phyloP scores from a whole-genome alignment of 129 eudicot species.

The Lactuca sativa region DNA sequence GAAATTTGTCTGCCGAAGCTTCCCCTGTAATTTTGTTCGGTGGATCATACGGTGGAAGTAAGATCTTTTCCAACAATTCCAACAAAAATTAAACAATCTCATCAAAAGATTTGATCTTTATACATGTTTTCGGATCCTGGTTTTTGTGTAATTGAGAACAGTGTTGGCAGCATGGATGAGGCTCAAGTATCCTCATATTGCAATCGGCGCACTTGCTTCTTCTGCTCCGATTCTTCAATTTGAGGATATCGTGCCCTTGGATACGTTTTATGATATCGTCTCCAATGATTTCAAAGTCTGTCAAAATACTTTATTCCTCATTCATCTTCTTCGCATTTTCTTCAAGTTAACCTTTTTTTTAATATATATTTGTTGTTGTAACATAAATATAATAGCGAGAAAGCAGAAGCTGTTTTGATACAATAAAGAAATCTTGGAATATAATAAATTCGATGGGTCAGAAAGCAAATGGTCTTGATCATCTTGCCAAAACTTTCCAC shows the following conservation, averaged over 20 bases:
- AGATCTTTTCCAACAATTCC: slow-evolving; percentile 18
- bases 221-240: slow-evolving; percentile 96
- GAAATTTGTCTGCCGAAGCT: slow-evolving; percentile 79
- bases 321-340: background rate
- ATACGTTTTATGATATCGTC: slow-evolving; percentile 79
- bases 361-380: background rate
- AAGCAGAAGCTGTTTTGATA: slow-evolving; percentile 79
- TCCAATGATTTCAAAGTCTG: slow-evolving; percentile 77
- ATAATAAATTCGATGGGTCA: slow-evolving; percentile 44
- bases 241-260: slow-evolving; percentile 80
- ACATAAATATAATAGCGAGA: slow-evolving; percentile 46
- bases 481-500: slow-evolving; percentile 61
- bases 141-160: slow-evolving; percentile 31
- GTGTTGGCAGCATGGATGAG: slow-evolving; percentile 99
- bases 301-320: slow-evolving; percentile 8
- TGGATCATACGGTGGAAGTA: slow-evolving; percentile 99
- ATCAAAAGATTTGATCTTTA: background rate
- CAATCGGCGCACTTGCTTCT: slow-evolving; percentile 88
- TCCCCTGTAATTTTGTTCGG: slow-evolving; percentile 93
- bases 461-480: slow-evolving; percentile 53
- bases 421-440: slow-evolving; percentile 87
- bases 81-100: background rate
- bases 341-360: background rate
- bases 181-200: slow-evolving; percentile 88
- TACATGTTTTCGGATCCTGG: background rate